Percentiles rank a stretch among this genome's conserved stretches.
Conservation (phyloP, 1,284 basidiomycete species). For the Ceraceosorus guamensis region DNA sequence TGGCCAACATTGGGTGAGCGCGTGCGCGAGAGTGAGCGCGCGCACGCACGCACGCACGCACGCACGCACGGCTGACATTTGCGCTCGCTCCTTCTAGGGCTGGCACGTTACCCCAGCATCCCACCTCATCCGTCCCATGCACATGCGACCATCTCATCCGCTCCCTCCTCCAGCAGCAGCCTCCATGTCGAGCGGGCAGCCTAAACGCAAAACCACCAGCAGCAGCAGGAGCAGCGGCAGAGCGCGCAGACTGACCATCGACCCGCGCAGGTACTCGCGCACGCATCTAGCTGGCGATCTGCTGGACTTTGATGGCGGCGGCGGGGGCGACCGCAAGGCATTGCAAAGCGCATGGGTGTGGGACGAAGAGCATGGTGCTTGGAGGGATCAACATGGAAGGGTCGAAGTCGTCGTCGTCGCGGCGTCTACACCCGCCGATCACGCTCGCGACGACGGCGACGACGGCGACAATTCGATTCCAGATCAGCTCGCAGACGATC, state of each 20-base stretch:
- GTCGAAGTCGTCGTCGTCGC: too few relatives aligned
- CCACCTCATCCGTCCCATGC: constrained; percentile 39
- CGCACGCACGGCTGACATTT: neutral
- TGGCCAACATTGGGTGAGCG: constrained; percentile 28
- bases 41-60: neutral
- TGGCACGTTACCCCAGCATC: constrained; percentile 42
- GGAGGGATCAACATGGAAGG: too few relatives aligned
- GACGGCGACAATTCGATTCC: too few relatives aligned
- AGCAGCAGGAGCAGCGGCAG: constrained; percentile 4
- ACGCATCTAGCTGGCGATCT: constrained; percentile 29
- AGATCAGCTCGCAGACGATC: too few relatives aligned
- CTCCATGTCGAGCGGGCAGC: constrained; percentile 8
- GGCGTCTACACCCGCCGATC: too few relatives aligned
- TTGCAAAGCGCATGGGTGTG: too few relatives aligned
- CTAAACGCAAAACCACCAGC: constrained; percentile 7
- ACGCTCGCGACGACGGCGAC: too few relatives aligned
- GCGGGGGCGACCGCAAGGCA: constrained; percentile 13
- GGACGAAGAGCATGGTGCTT: too few relatives aligned
- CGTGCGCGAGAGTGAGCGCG: neutral
- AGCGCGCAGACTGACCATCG: constrained; percentile 32
- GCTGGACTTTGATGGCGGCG: too few relatives aligned
- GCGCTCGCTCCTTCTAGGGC: constrained; percentile 4
- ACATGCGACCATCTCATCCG: constrained; percentile 34
- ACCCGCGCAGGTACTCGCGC: constrained; percentile 38
- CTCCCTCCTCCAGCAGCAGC: constrained; percentile 26